Conservation (phyloP, 2,329 filamentous ascomycete species). For the Colletotrichum tanaceti region DNA sequence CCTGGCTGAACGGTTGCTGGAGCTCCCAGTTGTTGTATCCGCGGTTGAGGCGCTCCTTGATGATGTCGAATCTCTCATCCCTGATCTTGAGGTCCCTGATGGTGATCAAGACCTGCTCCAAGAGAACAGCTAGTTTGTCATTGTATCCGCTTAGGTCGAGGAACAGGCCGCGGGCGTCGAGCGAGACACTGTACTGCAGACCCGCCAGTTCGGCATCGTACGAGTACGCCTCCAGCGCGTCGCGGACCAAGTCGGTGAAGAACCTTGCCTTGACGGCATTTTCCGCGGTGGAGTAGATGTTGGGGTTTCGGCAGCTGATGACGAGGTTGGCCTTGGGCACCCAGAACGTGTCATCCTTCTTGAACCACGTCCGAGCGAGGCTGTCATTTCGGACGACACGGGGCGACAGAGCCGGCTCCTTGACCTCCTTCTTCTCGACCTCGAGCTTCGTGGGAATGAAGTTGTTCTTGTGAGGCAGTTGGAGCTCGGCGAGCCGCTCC, state of each 20-base stretch:
- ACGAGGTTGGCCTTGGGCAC: slow-evolving; percentile 93
- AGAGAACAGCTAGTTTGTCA: slow-evolving; percentile 89
- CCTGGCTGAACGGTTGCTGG: slow-evolving; percentile 88
- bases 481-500: slow-evolving; percentile 75
- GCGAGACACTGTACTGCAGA: slow-evolving; percentile 81
- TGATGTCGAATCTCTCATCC: slow-evolving; percentile 88
- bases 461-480: slow-evolving; percentile 92
- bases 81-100: slow-evolving; percentile 87
- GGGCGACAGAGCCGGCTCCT: slow-evolving; percentile 77
- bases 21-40: slow-evolving; percentile 88
- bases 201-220: slow-evolving; percentile 97
- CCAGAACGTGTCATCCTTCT: slow-evolving; percentile 99
- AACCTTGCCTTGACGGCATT: slow-evolving; percentile 82
- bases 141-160: slow-evolving; percentile 91
- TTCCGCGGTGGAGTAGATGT: slow-evolving; percentile 82
- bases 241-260: slow-evolving; percentile 86
- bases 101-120: slow-evolving; percentile 87
- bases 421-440: slow-evolving; percentile 93
- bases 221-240: slow-evolving; percentile 90
- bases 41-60: slow-evolving; percentile 85
- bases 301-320: slow-evolving; percentile 81
- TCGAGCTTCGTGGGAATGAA: slow-evolving; percentile 95
- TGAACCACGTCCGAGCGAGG: slow-evolving; percentile 88
- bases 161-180: slow-evolving; percentile 78
- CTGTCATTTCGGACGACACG: slow-evolving; percentile 88